phyloP scores from a whole-genome alignment of 805 yeast genomes.

The Scheffersomyces ergatensis region DNA sequence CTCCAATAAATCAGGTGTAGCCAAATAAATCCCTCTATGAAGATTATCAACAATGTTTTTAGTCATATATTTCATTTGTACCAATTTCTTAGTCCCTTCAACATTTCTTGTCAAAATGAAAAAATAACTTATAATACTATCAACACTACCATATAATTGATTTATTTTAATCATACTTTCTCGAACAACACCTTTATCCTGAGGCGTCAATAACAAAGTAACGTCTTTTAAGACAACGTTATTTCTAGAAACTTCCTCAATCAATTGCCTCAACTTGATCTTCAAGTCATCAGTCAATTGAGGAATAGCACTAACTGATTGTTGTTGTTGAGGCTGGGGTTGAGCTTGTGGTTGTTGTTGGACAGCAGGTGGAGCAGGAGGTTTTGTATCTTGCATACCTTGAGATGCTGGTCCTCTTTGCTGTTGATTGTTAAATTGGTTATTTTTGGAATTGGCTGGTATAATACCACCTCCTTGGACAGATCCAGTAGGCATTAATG shows the following conservation, averaged over 20 bases:
- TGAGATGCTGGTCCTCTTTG: neutral
- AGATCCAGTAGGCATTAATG: constrained; percentile 2
- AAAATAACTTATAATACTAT: constrained; percentile 75
- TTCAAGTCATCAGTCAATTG: constrained; percentile 59
- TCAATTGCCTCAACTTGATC: constrained; percentile 56
- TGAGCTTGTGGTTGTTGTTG: neutral
- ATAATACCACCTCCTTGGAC: constrained; percentile 1
- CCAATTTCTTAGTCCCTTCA: constrained; percentile 71
- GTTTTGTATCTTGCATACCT: neutral
- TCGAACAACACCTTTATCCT: constrained; percentile 61
- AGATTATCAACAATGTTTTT: constrained; percentile 72
- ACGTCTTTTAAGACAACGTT: constrained; percentile 67
- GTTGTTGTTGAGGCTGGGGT: neutral
- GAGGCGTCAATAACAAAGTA: constrained; percentile 56
- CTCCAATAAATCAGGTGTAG: constrained; percentile 69
- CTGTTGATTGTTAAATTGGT: neutral
- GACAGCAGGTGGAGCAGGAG: neutral
- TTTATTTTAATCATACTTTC: constrained; percentile 53
- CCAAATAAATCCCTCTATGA: constrained; percentile 62
- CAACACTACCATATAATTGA: constrained; percentile 65
- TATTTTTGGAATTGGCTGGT: neutral
- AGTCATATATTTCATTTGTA: constrained; percentile 77
- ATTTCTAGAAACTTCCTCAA: constrained; percentile 66
- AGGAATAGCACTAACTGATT: constrained; percentile 19
- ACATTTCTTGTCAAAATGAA: constrained; percentile 71